phyloP scores from a whole-genome alignment of 2,329 filamentous ascomycete species.

The Aureobasidium musti region DNA sequence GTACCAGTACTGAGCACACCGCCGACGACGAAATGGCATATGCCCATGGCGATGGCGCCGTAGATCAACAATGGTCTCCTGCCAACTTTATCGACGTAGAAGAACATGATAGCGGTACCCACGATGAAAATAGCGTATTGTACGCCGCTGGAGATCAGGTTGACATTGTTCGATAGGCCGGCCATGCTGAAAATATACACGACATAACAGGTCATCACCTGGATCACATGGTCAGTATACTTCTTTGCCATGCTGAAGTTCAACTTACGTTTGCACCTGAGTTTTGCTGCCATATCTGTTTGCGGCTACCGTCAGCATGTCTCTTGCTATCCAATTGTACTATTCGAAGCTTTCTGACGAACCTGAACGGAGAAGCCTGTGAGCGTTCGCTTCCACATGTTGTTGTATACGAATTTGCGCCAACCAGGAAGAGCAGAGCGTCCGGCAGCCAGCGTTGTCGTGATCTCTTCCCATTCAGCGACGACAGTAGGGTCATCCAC shows the following conservation, averaged over 20 bases:
- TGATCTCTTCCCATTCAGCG: constrained; percentile 54
- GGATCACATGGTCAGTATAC: too few species aligned
- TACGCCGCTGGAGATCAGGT: constrained; percentile 45
- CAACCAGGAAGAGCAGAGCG: constrained; percentile 44
- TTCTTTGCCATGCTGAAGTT: too few species aligned
- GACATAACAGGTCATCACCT: constrained; percentile 55
- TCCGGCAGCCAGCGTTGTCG: constrained; percentile 46
- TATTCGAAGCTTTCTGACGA: too few species aligned
- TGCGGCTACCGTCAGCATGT: too few species aligned
- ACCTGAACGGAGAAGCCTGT: constrained; percentile 59
- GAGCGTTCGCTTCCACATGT: constrained; percentile 62
- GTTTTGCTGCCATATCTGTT: constrained; percentile 60
- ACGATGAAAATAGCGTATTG: constrained; percentile 50
- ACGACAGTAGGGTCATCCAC: constrained; percentile 51
- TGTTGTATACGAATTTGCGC: constrained; percentile 52
- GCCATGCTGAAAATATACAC: constrained; percentile 64
- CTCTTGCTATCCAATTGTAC: too few species aligned
- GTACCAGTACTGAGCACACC: constrained; percentile 49
- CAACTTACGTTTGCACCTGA: constrained; percentile 38
- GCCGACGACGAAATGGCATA: constrained; percentile 53
- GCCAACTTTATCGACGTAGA: constrained; percentile 48
- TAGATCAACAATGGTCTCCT: constrained; percentile 47
- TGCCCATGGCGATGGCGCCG: constrained; percentile 48
- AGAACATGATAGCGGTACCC: constrained; percentile 46
- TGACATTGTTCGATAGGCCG: constrained; percentile 55